A percentile compares a stretch with the other conserved stretches of the same genome.
These are phyloP conservation scores for Perkinsela sp. DNA, from an alignment of 208 protist genomes.

Conservation along the genomic window DNA sequence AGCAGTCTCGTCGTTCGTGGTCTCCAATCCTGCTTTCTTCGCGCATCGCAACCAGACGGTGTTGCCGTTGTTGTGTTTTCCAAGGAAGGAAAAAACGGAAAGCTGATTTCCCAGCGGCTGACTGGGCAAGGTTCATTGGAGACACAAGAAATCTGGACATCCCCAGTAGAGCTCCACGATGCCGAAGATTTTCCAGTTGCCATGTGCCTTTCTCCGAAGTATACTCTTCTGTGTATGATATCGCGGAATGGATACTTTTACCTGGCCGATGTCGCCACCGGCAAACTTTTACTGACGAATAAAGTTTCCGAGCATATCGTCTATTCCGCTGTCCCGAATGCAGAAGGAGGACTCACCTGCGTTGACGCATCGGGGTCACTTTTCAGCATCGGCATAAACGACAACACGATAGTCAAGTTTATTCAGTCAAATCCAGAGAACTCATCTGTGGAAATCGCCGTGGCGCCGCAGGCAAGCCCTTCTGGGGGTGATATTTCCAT, in stretches of 20 bases:
- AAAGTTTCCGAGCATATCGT: slow-evolving; percentile 77
- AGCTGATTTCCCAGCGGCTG: neutral
- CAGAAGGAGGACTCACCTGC: slow-evolving; percentile 68
- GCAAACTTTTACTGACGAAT: slow-evolving; percentile 69
- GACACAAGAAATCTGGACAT: neutral
- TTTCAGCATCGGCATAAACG: slow-evolving; percentile 74
- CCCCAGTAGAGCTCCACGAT: slow-evolving; percentile 1
- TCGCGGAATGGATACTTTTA: slow-evolving; percentile 78
- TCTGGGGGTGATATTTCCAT: slow-evolving; percentile 90
- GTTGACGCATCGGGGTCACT: slow-evolving; percentile 82
- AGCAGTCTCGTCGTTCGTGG: slow-evolving; percentile 78
- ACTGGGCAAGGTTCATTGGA: neutral
- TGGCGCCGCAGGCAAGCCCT: slow-evolving; percentile 81
- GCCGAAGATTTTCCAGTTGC: slow-evolving; percentile 90
- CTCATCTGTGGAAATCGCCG: slow-evolving; percentile 67
- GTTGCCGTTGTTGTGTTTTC: slow-evolving; percentile 9
- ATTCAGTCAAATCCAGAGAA: slow-evolving; percentile 76
- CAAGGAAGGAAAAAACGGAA: neutral
- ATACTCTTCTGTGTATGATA: slow-evolving; percentile 83
- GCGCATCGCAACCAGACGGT: neutral
- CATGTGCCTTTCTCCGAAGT: slow-evolving; percentile 74
- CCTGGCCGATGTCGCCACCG: slow-evolving; percentile 83
- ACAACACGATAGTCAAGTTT: slow-evolving; percentile 78
- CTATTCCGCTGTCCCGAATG: slow-evolving; percentile 70
- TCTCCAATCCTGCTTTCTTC: slow-evolving; percentile 70